A percentile compares a stretch with the other conserved stretches of the same genome.
Evolutionary conservation across 2,329 filamentous ascomycete genomes (phyloP).

Genomic region (Botrytis galanthina): DNA sequence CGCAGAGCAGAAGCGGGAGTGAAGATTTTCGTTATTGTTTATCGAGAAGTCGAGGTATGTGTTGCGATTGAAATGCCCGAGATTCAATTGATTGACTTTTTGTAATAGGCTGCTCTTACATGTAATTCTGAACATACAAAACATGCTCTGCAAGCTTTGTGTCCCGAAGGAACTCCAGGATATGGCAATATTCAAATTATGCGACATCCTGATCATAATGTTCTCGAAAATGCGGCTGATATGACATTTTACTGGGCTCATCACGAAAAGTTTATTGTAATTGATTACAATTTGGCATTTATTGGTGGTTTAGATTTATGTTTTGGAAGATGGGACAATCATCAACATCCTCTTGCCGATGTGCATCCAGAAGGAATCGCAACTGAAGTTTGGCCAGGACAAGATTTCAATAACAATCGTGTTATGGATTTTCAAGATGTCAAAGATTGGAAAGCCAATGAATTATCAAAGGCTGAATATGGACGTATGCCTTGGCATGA

Average conservation of each 20-base stretch:
- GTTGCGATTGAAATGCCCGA: neutral
- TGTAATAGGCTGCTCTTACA: slow-evolving; percentile 71
- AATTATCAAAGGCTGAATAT: slow-evolving; percentile 85
- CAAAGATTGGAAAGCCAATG: slow-evolving; percentile 87
- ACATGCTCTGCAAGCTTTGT: slow-evolving; percentile 74
- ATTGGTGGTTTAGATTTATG: slow-evolving; percentile 93
- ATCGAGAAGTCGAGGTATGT: slow-evolving; percentile 63
- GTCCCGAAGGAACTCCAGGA: slow-evolving; percentile 76
- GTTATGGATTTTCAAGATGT: slow-evolving; percentile 95
- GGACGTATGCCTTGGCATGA: slow-evolving; percentile 99
- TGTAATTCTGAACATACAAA: slow-evolving; percentile 95
- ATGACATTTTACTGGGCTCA: slow-evolving; percentile 99
- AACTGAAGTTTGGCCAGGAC: slow-evolving; percentile 87
- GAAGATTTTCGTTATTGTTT: slow-evolving; percentile 90
- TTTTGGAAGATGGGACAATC: slow-evolving; percentile 90
- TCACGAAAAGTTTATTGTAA: slow-evolving; percentile 95
- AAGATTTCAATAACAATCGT: slow-evolving; percentile 97
- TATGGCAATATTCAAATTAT: slow-evolving; percentile 85
- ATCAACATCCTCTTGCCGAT: slow-evolving; percentile 82
- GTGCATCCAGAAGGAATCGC: slow-evolving; percentile 79
- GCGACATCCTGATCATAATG: slow-evolving; percentile 92
- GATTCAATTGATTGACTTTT: slow-evolving; percentile 17
- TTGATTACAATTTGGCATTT: slow-evolving; percentile 88
- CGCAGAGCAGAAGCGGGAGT: slow-evolving; percentile 87
- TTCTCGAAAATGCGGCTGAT: slow-evolving; percentile 88